These are phyloP conservation scores for Pseudogymnoascus sp. DNA, from an alignment of 2,329 filamentous ascomycete genomes.

Conservation along the genomic window DNA sequence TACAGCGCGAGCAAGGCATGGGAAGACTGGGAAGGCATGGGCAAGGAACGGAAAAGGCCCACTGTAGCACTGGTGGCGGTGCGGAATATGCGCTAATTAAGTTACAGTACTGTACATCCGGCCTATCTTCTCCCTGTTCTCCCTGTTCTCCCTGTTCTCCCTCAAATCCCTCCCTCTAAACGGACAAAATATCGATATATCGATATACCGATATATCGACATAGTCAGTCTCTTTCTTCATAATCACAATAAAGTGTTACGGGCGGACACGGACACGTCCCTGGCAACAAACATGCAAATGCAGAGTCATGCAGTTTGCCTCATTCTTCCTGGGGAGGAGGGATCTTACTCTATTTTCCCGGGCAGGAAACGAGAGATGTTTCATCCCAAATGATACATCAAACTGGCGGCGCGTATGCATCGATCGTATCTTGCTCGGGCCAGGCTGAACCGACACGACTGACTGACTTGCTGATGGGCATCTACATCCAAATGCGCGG, in stretches of 20 bases:
- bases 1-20: slow-evolving; percentile 3
- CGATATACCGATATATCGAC: background rate
- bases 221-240: background rate
- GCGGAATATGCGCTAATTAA: slow-evolving; percentile 8
- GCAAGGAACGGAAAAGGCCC: slow-evolving; percentile 7
- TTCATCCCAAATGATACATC: background rate
- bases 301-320: background rate
- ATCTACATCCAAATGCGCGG: background rate
- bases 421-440: background rate
- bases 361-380: background rate
- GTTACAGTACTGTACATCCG: background rate
- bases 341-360: background rate
- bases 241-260: background rate
- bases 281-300: background rate
- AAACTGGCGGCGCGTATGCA: background rate
- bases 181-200: background rate
- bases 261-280: background rate
- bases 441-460: background rate
- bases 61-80: slow-evolving; percentile 10
- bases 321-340: background rate
- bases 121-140: too few species aligned
- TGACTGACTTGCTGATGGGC: background rate
- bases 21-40: background rate
- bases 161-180: slow-evolving; percentile 6
- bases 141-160: background rate